Conservation (phyloP, 2,329 filamentous ascomycete species). For the Trichoderma sp. region DNA sequence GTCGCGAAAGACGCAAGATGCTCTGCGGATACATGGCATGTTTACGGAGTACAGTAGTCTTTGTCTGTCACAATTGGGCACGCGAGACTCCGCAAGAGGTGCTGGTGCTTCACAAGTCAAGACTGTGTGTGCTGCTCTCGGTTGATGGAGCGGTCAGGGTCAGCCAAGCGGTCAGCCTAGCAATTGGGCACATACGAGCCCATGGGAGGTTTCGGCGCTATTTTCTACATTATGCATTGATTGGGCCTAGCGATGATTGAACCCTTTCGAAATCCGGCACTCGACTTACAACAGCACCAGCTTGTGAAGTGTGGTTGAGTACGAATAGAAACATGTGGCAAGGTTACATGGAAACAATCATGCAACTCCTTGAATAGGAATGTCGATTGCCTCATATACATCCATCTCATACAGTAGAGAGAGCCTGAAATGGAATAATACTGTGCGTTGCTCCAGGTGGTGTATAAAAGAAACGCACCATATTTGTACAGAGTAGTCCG, state of each 20-base stretch:
- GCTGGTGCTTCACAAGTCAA: not conserved
- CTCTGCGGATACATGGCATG: not conserved
- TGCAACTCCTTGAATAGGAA: not conserved
- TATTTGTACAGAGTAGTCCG: not conserved
- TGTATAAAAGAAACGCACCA: not conserved
- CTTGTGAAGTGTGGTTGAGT: not conserved
- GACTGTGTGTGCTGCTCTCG: not conserved
- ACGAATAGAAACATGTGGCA: not conserved
- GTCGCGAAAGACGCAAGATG: not conserved
- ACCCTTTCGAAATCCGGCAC: not conserved
- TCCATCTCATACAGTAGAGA: not conserved
- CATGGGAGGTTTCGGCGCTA: not conserved
- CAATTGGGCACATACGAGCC: not conserved
- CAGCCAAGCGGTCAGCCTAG: slow-evolving; percentile 4
- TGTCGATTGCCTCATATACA: not conserved
- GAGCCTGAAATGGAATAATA: not conserved
- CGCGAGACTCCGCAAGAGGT: not conserved
- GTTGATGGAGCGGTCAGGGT: not conserved
- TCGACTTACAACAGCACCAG: not conserved
- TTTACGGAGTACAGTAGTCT: not conserved
- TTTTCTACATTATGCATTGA: not conserved
- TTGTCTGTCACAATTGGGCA: not conserved
- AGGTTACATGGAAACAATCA: not conserved
- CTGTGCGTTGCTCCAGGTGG: not conserved
- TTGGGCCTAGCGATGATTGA: not conserved